phyloP scores from a whole-genome alignment of 2,329 filamentous ascomycete species.

The Clarireedia hainanense region DNA sequence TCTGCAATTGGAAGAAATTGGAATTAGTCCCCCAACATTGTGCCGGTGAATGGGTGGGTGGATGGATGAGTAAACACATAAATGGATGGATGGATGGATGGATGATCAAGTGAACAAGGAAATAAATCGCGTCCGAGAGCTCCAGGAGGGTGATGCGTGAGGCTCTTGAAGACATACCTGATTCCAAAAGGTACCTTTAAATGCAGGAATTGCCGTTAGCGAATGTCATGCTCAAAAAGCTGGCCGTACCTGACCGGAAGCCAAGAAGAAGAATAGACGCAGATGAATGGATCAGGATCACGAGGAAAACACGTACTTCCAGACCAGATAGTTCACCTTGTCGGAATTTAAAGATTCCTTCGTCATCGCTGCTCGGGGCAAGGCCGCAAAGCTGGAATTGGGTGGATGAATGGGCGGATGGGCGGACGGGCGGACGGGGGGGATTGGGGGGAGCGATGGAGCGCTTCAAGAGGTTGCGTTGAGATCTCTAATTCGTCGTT shows the following conservation, averaged over 20 bases:
- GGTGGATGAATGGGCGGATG: not conserved
- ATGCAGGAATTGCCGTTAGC: constrained; percentile 24
- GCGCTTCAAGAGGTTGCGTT: no score
- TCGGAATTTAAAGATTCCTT: constrained; percentile 49
- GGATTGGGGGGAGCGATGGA: not conserved
- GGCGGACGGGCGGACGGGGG: constrained; percentile 2
- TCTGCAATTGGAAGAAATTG: constrained; percentile 34
- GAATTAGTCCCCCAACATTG: constrained; percentile 5
- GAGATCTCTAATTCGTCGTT: no score
- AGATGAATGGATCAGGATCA: constrained; percentile 18
- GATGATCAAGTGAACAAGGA: not conserved
- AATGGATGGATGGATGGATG: no score
- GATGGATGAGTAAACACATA: no score
- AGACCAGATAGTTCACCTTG: constrained; percentile 63
- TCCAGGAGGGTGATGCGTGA: not conserved
- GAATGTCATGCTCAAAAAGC: constrained; percentile 11
- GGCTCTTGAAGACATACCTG: constrained; percentile 23
- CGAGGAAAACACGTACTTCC: constrained; percentile 48
- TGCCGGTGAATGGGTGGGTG: no score
- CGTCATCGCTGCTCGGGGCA: constrained; percentile 17
- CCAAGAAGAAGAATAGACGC: not conserved
- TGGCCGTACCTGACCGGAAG: constrained; percentile 17
- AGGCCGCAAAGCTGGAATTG: not conserved
- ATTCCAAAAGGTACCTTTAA: constrained; percentile 30
- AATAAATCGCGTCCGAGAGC: not conserved